phyloP scores from a whole-genome alignment of 2,329 filamentous ascomycete species.

The Talaromyces verruculosus region DNA sequence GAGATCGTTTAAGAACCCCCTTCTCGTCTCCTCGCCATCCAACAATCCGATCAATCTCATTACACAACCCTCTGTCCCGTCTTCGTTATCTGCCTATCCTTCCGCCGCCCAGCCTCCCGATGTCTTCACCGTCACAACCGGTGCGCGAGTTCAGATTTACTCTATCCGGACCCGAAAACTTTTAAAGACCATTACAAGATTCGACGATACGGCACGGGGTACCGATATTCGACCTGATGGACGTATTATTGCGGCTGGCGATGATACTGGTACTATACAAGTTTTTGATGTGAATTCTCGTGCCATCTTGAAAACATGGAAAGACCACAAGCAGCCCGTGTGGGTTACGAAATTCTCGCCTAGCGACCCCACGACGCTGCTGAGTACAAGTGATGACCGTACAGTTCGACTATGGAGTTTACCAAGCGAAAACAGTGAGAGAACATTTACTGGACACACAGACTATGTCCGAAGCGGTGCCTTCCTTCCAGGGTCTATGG shows the following conservation, averaged over 20 bases:
- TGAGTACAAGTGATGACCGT: constrained; percentile 88
- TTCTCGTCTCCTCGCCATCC: constrained; percentile 85
- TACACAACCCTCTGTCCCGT: constrained; percentile 62
- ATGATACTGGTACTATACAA: constrained; percentile 88
- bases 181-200: constrained; percentile 89
- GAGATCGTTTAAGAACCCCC: constrained; percentile 89
- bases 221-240: constrained; percentile 88
- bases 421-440: constrained; percentile 71
- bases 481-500: constrained; percentile 70
- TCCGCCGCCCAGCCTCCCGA: constrained; percentile 50
- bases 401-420: constrained; percentile 95
- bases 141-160: constrained; percentile 89
- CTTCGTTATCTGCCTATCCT: constrained; percentile 42
- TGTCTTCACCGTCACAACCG: constrained; percentile 89
- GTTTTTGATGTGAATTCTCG: constrained; percentile 90
- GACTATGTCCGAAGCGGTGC: constrained; percentile 89
- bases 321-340: constrained; percentile 88
- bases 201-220: constrained; percentile 85
- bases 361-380: constrained; percentile 76
- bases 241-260: constrained; percentile 83
- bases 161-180: constrained; percentile 88
- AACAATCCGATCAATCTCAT: constrained; percentile 90
- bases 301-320: constrained; percentile 93
- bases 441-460: constrained; percentile 78
- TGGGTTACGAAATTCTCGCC: constrained; percentile 93